phyloP scores from a whole-genome alignment of 257 asterid species.

The Buddleja alternifolia region DNA sequence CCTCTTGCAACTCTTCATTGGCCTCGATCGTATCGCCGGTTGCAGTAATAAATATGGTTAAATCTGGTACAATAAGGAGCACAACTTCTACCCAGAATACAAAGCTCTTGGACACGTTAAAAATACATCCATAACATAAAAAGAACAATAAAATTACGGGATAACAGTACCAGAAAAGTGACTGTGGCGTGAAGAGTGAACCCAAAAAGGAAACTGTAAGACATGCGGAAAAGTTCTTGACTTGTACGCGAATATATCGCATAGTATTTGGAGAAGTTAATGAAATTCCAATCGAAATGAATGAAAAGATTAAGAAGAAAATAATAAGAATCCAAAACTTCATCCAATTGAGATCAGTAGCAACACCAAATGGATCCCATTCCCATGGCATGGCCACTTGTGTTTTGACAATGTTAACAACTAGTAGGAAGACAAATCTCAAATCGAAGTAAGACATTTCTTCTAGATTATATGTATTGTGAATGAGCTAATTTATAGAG shows the following conservation, averaged over 20 bases:
- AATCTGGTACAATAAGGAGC: background rate
- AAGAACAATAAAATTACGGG: no score
- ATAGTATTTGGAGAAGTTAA: background rate
- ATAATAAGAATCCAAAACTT: conserved; percentile 14
- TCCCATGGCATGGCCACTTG: conserved; percentile 9
- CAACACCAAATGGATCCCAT: conserved; percentile 1
- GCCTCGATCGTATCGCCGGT: no score
- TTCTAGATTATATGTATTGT: no score
- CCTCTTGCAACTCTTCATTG: no score
- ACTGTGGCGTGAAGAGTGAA: background rate
- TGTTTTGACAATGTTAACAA: conserved; percentile 23
- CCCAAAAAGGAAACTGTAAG: background rate
- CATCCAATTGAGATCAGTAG: background rate
- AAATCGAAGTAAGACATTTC: no score
- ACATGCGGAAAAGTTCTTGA: background rate
- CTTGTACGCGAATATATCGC: background rate
- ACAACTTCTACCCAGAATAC: background rate
- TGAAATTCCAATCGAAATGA: conserved; percentile 10
- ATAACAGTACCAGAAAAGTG: conserved; percentile 21
- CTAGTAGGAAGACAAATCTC: no score
- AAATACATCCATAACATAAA: background rate
- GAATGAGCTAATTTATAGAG: no score
- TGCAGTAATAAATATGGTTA: background rate
- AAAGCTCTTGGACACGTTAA: background rate
- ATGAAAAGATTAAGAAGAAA: conserved; percentile 19